Evolutionary conservation across 225 moss, liverwort and hornwort genomes (phyloP).

Genomic region (Physcomitrellopsis africana): DNA sequence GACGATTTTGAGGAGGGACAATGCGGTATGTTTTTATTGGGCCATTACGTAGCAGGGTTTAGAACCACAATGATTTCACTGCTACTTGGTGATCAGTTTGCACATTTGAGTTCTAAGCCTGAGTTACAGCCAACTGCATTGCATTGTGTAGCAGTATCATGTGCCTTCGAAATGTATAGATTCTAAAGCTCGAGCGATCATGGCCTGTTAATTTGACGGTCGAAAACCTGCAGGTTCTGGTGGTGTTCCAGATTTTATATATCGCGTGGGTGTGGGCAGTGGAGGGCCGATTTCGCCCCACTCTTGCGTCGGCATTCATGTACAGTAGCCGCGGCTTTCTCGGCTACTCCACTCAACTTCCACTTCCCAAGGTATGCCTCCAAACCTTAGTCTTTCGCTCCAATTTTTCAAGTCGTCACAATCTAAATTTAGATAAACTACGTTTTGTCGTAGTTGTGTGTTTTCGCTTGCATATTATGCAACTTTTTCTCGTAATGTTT

Average conservation of each 20-base stretch:
- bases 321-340: slow-evolving; percentile 50
- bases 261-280: slow-evolving; percentile 34
- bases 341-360: slow-evolving; percentile 57
- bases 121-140: background rate
- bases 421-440: too few species aligned
- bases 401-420: too few species aligned
- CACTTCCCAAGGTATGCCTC: slow-evolving; percentile 42
- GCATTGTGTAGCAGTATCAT: background rate
- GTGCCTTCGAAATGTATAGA: background rate
- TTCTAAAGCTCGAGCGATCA: too few species aligned
- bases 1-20: too few species aligned
- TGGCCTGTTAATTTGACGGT: background rate
- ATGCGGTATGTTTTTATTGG: too few species aligned
- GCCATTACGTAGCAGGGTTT: background rate
- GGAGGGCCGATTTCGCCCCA: slow-evolving; percentile 42
- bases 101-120: background rate
- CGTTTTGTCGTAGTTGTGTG: background rate
- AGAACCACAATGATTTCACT: background rate
- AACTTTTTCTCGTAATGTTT: too few species aligned
- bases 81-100: background rate
- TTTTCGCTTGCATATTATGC: too few species aligned
- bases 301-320: slow-evolving; percentile 44
- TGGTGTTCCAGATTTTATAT: slow-evolving; percentile 40
- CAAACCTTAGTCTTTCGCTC: background rate
- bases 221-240: slow-evolving; percentile 36